These are phyloP conservation scores for Psophocarpus tetragonolobus DNA, from an alignment of 306 rosid genomes.

Conservation along the genomic window DNA sequence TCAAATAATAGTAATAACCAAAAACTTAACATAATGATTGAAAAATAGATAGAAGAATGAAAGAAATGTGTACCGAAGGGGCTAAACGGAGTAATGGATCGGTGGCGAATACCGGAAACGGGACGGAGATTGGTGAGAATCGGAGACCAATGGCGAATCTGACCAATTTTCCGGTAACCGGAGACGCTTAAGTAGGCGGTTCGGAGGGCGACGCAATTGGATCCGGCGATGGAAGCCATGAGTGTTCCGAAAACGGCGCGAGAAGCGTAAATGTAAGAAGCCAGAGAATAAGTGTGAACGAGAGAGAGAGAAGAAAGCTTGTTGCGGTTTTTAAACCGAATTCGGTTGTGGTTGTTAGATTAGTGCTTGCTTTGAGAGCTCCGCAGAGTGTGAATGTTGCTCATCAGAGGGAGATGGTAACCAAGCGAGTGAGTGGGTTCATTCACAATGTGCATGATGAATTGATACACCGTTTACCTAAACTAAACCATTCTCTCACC, in stretches of 20 bases:
- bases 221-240: constrained; percentile 76
- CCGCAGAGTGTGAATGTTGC: constrained; percentile 43
- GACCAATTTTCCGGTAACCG: constrained; percentile 32
- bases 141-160: constrained; percentile 60
- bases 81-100: constrained; percentile 50
- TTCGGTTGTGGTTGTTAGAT: neutral
- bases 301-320: neutral
- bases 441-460: neutral
- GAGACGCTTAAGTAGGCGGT: constrained; percentile 34
- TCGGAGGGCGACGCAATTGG: constrained; percentile 56
- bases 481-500: neutral
- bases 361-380: constrained; percentile 51
- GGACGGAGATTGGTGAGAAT: constrained; percentile 37
- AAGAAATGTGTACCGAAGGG: constrained; percentile 47
- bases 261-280: constrained; percentile 39
- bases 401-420: constrained; percentile 43
- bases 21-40: neutral
- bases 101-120: constrained; percentile 38
- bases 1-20: neutral
- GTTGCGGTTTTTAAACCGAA: neutral
- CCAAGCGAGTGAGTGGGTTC: constrained; percentile 42
- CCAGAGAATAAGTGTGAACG: constrained; percentile 38
- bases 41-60: neutral
- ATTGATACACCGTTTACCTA: constrained; percentile 19
- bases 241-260: constrained; percentile 31